Percentiles rank a stretch among this genome's conserved stretches.
These are phyloP conservation scores for Dendrobium huoshanense DNA, from an alignment of 106 monocot species.

Conservation along the genomic window DNA sequence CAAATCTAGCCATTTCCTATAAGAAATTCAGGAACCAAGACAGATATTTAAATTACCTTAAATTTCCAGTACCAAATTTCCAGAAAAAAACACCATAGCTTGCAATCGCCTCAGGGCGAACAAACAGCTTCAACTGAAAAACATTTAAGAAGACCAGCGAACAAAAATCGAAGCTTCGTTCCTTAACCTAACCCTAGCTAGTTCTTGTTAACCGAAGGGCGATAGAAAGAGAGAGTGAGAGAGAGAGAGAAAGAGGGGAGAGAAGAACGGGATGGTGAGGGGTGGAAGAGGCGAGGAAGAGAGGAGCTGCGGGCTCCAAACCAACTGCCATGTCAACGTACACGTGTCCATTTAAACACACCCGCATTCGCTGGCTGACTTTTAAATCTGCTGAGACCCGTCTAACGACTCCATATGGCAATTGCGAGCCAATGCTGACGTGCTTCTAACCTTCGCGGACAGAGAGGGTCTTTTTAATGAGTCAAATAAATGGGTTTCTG, in stretches of 20 bases:
- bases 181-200: background rate
- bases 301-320: background rate
- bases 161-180: background rate
- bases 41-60: background rate
- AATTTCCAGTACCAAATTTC: background rate
- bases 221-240: background rate
- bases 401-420: background rate
- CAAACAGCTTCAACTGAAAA: background rate
- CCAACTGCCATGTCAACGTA: slow-evolving; percentile 6
- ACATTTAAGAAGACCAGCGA: background rate
- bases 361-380: background rate
- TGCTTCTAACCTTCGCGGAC: background rate
- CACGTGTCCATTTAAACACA: background rate
- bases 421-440: background rate
- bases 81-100: background rate
- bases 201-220: background rate
- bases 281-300: background rate
- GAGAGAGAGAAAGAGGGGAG: background rate
- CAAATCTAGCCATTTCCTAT: background rate
- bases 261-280: background rate
- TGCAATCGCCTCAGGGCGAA: background rate
- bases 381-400: background rate
- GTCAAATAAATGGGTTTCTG: too few species aligned
- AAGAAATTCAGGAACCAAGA: background rate
- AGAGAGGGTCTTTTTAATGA: background rate